Evolutionary conservation across 148 eudicot species (phyloP).

Genomic region (Talinum fruticosum): DNA sequence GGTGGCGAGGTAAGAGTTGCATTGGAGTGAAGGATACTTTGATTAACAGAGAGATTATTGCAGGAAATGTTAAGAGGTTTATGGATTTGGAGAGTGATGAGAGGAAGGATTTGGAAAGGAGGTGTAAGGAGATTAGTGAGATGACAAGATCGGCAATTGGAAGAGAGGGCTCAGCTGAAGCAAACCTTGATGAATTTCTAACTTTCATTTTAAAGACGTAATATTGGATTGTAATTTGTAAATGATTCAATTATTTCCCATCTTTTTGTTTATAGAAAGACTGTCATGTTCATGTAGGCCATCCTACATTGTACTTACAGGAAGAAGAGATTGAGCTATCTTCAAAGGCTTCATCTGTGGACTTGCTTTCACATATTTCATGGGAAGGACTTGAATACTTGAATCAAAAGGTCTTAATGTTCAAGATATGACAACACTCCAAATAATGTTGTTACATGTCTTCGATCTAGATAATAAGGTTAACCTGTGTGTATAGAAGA

Average conservation of each 20-base stretch:
- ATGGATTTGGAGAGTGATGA: background rate
- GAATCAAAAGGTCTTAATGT: conserved; percentile 49
- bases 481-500: too few relatives aligned
- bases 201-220: background rate
- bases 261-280: too few relatives aligned
- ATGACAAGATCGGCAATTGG: background rate
- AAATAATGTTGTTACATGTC: too few relatives aligned
- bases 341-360: conserved; percentile 54
- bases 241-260: too few relatives aligned
- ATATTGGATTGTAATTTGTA: too few relatives aligned
- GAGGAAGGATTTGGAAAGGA: background rate
- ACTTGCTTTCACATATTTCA: conserved; percentile 59
- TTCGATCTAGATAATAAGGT: too few relatives aligned
- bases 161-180: background rate
- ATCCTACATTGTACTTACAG: conserved; percentile 65
- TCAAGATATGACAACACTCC: conserved; percentile 57
- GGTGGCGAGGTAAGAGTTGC: background rate
- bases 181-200: background rate
- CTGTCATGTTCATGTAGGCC: too few relatives aligned
- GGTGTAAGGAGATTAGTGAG: background rate
- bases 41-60: background rate
- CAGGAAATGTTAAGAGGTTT: background rate
- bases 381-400: conserved; percentile 44
- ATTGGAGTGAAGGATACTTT: conserved; percentile 3
- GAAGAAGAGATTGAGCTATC: conserved; percentile 70